phyloP scores from a whole-genome alignment of 148 eudicot species.

The Arbutus unedo region DNA sequence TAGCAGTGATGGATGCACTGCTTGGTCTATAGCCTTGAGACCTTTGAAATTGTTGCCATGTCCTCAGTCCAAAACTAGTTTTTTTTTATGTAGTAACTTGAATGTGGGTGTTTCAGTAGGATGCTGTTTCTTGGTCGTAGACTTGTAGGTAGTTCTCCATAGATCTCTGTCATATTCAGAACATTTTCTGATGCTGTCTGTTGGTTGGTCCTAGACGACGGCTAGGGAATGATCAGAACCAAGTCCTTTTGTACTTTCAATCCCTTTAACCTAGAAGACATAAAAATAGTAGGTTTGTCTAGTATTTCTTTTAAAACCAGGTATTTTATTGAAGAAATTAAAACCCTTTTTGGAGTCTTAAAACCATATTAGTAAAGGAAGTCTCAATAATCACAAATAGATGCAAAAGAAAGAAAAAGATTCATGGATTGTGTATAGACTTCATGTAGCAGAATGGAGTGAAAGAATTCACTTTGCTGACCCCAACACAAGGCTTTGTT shows the following conservation, averaged over 20 bases:
- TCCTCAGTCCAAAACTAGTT: background rate
- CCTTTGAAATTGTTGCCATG: background rate
- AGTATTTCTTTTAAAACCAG: background rate
- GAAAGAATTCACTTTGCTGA: background rate
- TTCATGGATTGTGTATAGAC: background rate
- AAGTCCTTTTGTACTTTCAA: background rate
- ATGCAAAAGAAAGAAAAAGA: background rate
- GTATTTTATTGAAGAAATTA: background rate
- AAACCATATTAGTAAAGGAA: background rate
- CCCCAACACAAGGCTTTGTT: background rate
- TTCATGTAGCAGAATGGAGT: background rate
- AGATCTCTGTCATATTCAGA: background rate
- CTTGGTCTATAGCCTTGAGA: background rate
- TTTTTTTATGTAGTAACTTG: background rate
- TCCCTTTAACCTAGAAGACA: background rate
- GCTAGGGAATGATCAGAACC: background rate
- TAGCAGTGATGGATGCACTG: background rate
- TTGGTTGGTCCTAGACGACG: background rate
- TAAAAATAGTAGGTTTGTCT: background rate
- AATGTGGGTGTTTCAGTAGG: background rate
- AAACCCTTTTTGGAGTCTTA: background rate
- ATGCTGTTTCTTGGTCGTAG: slow-evolving; percentile 3
- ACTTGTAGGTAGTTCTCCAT: background rate
- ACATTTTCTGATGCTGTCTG: background rate
- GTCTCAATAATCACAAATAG: background rate